Conservation (phyloP, 2,329 filamentous ascomycete genomes). For the Paracamarosporium sp. region DNA sequence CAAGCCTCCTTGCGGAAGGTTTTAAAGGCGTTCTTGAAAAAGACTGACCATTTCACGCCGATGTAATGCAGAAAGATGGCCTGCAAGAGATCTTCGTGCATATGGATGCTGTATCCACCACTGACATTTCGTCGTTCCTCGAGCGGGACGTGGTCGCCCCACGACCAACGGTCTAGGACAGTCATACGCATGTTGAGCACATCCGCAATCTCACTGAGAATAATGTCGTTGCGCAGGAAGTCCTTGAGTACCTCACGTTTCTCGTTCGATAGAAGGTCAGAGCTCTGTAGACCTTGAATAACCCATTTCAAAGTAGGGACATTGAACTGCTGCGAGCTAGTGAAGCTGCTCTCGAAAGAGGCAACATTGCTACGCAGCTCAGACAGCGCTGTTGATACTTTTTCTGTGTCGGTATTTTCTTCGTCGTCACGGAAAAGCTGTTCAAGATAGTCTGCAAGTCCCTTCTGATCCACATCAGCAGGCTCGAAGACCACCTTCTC, state of each 20-base stretch:
- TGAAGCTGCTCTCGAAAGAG: slow-evolving; percentile 29
- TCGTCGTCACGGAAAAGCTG: slow-evolving; percentile 28
- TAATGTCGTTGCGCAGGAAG: slow-evolving; percentile 39
- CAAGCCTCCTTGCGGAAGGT: slow-evolving; percentile 28
- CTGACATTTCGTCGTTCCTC: slow-evolving; percentile 39
- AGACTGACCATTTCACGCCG: slow-evolving; percentile 40
- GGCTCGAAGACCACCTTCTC: slow-evolving; percentile 42
- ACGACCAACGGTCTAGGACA: slow-evolving; percentile 35
- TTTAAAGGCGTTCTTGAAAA: slow-evolving; percentile 33
- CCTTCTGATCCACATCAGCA: slow-evolving; percentile 26
- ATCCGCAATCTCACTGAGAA: slow-evolving; percentile 38
- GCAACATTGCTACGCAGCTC: slow-evolving; percentile 25
- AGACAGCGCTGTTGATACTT: slow-evolving; percentile 22
- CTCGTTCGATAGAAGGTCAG: slow-evolving; percentile 53
- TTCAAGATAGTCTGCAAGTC: slow-evolving; percentile 31
- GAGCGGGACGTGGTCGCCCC: slow-evolving; percentile 35
- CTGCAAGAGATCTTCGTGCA: slow-evolving; percentile 40
- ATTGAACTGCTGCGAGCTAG: slow-evolving; percentile 39
- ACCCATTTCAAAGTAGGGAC: slow-evolving; percentile 45
- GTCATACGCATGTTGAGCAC: slow-evolving; percentile 41
- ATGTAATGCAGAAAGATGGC: slow-evolving; percentile 43
- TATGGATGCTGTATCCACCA: slow-evolving; percentile 34
- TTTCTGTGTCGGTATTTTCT: slow-evolving; percentile 14
- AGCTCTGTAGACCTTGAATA: slow-evolving; percentile 52
- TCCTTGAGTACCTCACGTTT: slow-evolving; percentile 44